A percentile compares a stretch with the other conserved stretches of the same genome.
Evolutionary conservation across 169 alveolate species (phyloP).

Genomic region (Cryptosporidium tyzzeri): DNA sequence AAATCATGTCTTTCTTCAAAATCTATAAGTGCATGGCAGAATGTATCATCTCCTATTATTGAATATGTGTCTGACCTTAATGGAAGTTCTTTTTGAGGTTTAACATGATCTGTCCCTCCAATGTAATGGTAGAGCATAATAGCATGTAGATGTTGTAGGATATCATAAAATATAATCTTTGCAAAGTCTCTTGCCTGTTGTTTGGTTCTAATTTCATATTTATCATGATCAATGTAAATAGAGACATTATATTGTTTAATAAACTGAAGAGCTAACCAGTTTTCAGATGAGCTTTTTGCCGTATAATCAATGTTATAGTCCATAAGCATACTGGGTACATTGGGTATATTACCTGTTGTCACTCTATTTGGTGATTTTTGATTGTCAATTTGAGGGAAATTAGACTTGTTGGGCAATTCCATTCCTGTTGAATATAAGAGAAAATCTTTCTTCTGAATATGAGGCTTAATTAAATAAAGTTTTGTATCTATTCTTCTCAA

Average conservation of each 20-base stretch:
- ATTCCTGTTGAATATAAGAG: slow-evolving; percentile 37
- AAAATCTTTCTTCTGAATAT: slow-evolving; percentile 52
- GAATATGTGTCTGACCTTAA: slow-evolving; percentile 70
- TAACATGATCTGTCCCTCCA: slow-evolving; percentile 69
- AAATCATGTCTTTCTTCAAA: slow-evolving; percentile 62
- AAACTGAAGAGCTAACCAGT: slow-evolving; percentile 71
- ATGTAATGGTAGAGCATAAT: slow-evolving; percentile 74
- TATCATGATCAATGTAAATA: slow-evolving; percentile 52
- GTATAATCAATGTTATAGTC: slow-evolving; percentile 69
- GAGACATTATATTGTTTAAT: slow-evolving; percentile 66
- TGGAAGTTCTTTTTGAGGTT: slow-evolving; percentile 8
- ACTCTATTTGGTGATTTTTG: slow-evolving; percentile 34
- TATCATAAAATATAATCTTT: slow-evolving; percentile 42
- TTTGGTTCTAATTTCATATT: slow-evolving; percentile 62
- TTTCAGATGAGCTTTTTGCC: slow-evolving; percentile 70
- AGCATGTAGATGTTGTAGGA: slow-evolving; percentile 56
- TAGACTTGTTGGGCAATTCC: neutral
- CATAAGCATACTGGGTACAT: slow-evolving; percentile 55
- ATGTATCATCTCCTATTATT: slow-evolving; percentile 70
- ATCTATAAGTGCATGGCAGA: slow-evolving; percentile 71
- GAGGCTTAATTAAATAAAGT: slow-evolving; percentile 59
- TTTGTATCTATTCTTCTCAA: slow-evolving; percentile 66
- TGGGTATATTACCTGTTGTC: slow-evolving; percentile 51
- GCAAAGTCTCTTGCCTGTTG: slow-evolving; percentile 76
- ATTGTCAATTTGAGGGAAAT: neutral